Evolutionary conservation across 129 eudicot genomes (phyloP).

Genomic region (Centella asiatica): DNA sequence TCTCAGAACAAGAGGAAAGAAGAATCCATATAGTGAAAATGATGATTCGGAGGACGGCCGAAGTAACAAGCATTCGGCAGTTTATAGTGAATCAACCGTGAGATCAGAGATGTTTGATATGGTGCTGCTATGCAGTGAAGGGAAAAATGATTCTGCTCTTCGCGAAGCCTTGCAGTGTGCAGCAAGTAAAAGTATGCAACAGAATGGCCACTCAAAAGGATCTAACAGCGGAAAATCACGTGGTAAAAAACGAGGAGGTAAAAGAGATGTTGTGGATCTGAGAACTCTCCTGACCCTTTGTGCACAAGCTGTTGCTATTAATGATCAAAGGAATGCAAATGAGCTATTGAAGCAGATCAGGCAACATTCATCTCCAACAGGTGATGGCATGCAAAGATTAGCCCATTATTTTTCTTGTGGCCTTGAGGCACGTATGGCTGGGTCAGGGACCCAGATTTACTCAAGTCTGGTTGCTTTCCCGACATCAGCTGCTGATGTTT

Average conservation of each 20-base stretch:
- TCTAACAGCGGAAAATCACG: constrained; percentile 37
- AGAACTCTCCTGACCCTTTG: constrained; percentile 63
- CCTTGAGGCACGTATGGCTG: constrained; percentile 84
- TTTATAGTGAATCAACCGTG: constrained; percentile 44
- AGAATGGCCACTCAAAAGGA: constrained; percentile 29
- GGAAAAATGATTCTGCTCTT: constrained; percentile 32
- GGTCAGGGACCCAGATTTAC: constrained; percentile 59
- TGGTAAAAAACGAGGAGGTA: constrained; percentile 43
- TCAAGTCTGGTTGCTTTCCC: constrained; percentile 33
- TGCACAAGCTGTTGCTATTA: constrained; percentile 75
- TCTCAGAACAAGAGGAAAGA: constrained; percentile 39
- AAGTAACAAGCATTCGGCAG: constrained; percentile 47
- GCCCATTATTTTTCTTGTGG: constrained; percentile 73
- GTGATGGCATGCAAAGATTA: constrained; percentile 81
- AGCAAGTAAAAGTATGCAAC: constrained; percentile 25
- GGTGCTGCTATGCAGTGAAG: constrained; percentile 49
- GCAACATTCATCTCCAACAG: constrained; percentile 58
- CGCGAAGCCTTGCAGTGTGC: constrained; percentile 41
- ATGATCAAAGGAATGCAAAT: constrained; percentile 46
- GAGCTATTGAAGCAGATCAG: constrained; percentile 65
- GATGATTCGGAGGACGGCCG: constrained; percentile 32
- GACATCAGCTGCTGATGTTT: constrained; percentile 52
- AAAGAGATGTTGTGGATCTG: constrained; percentile 55
- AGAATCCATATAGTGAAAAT: constrained; percentile 29
- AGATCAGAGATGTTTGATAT: constrained; percentile 59